phyloP scores from a whole-genome alignment of 2,329 filamentous ascomycete species.

The Clonostachys sp. region DNA sequence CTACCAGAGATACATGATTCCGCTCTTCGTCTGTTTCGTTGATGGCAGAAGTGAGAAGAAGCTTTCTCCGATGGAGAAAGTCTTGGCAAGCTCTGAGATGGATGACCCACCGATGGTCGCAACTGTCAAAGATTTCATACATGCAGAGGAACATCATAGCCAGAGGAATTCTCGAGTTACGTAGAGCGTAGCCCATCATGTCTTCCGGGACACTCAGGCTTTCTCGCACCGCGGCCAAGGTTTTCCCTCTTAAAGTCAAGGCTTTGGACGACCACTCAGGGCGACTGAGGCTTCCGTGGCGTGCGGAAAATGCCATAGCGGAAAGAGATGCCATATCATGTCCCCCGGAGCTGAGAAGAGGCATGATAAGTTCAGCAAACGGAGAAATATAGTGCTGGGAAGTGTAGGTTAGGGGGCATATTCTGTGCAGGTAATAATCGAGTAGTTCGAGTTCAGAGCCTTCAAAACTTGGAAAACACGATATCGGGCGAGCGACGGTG shows the following conservation, averaged over 20 bases:
- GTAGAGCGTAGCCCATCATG: background rate
- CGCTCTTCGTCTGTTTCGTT: background rate
- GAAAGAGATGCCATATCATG: constrained; percentile 1
- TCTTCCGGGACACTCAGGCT: background rate
- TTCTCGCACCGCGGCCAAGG: constrained; percentile 1
- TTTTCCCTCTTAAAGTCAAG: background rate
- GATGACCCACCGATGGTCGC: constrained; percentile 33
- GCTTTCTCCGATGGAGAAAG: constrained; percentile 30
- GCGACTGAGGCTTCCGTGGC: constrained; percentile 2
- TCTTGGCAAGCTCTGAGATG: constrained; percentile 41
- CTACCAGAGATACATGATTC: constrained; percentile 26
- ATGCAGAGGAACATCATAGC: constrained; percentile 12
- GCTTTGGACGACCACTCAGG: background rate
- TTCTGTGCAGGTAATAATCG: constrained; percentile 2
- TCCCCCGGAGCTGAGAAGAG: background rate
- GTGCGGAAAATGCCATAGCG: constrained; percentile 4
- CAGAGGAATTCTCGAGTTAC: background rate
- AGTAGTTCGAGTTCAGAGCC: constrained; percentile 1
- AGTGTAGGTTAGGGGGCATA: constrained; percentile 3
- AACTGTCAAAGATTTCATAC: constrained; percentile 26
- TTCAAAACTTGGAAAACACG: background rate
- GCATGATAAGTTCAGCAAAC: constrained; percentile 2
- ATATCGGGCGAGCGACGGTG: background rate
- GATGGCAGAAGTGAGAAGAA: constrained; percentile 4
- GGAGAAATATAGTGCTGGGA: background rate